A percentile compares a stretch with the other conserved stretches of the same genome.
phyloP scores from a whole-genome alignment of 75 land plant species.

The Pinus albicaulis region DNA sequence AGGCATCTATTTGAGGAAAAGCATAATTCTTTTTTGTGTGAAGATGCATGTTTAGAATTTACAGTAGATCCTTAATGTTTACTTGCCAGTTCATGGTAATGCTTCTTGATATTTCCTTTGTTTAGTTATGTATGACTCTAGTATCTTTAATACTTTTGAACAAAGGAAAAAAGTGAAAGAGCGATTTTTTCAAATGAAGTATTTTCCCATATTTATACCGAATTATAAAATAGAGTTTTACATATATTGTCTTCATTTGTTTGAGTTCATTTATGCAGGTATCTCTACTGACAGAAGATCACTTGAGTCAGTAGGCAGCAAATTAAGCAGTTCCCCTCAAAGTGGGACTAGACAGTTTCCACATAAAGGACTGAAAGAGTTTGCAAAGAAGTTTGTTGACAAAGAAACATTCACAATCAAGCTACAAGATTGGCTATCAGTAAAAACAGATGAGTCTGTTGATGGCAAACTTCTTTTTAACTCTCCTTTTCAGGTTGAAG shows the following conservation, averaged over 20 bases:
- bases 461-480: conserved; percentile 29
- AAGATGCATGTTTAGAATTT: background rate
- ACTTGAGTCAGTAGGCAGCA: conserved; percentile 9
- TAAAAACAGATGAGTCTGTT: conserved; percentile 26
- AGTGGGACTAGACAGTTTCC: conserved; percentile 20
- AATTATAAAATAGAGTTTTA: background rate
- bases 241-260: background rate
- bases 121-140: background rate
- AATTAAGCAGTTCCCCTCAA: conserved; percentile 14
- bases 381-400: conserved; percentile 50
- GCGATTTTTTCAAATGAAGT: background rate
- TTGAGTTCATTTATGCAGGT: background rate
- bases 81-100: background rate
- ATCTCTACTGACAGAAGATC: conserved; percentile 4
- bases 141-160: background rate
- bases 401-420: conserved; percentile 40
- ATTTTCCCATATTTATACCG: background rate
- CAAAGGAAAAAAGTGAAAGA: background rate
- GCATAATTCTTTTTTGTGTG: background rate
- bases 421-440: conserved; percentile 57
- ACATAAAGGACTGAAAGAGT: conserved; percentile 43
- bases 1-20: background rate
- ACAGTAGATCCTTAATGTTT: background rate
- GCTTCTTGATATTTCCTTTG: background rate
- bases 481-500: conserved; percentile 72